Conservation (phyloP, 1,284 basidiomycete genomes). For the Entoloma clypeatum region DNA sequence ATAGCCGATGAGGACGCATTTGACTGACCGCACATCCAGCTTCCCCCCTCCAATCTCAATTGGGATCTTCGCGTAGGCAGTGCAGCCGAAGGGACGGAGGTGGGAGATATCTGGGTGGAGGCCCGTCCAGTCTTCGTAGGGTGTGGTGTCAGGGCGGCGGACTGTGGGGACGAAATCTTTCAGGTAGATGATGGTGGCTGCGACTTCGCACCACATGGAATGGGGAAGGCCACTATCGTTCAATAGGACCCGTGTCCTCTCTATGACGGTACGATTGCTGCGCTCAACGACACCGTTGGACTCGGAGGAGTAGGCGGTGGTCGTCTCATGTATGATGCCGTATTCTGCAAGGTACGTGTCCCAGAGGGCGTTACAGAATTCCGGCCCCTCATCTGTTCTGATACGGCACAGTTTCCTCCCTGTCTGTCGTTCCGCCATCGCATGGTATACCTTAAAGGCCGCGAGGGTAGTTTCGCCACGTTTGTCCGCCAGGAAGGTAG, state of each 20-base stretch:
- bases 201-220: slow-evolving; percentile 29
- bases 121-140: not conserved
- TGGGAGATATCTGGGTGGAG: not conserved
- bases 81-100: not conserved
- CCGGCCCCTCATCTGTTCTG: slow-evolving; percentile 18
- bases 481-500: not conserved
- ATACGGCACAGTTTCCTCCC: slow-evolving; percentile 19
- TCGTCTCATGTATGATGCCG: slow-evolving; percentile 24
- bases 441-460: slow-evolving; percentile 15
- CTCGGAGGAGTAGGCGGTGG: slow-evolving; percentile 20
- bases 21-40: too few species aligned
- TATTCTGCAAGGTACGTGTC: slow-evolving; percentile 11
- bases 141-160: not conserved
- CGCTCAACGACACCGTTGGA: slow-evolving; percentile 28
- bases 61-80: too few species aligned
- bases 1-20: too few species aligned
- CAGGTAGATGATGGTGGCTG: slow-evolving; percentile 9
- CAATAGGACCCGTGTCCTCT: slow-evolving; percentile 23
- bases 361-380: slow-evolving; percentile 18
- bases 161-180: slow-evolving; percentile 4
- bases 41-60: too few species aligned
- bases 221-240: slow-evolving; percentile 23
- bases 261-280: slow-evolving; percentile 27
- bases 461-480: not conserved
- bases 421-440: slow-evolving; percentile 20